Conservation (phyloP, 257 asterid species). For the Nyctanthes arbortristis region DNA sequence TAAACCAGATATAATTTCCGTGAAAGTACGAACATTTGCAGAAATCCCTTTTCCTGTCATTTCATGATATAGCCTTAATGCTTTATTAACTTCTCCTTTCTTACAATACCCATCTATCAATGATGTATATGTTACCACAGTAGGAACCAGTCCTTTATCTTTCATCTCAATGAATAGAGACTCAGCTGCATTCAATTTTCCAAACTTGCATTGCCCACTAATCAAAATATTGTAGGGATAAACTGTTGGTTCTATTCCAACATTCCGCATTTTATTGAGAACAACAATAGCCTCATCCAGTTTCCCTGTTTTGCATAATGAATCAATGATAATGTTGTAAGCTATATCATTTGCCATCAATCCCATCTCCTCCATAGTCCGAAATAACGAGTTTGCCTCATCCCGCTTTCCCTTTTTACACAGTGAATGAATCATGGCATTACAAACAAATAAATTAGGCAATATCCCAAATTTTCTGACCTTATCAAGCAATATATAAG, state of each 20-base stretch:
- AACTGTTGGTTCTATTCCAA: conserved; percentile 49
- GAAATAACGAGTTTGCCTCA: conserved; percentile 54
- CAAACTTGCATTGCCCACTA: conserved; percentile 72
- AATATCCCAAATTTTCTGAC: conserved; percentile 49
- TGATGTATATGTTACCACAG: conserved; percentile 84
- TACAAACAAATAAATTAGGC: conserved; percentile 79
- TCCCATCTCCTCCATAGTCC: conserved; percentile 58
- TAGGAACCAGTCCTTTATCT: conserved; percentile 62
- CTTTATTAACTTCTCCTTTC: conserved; percentile 62
- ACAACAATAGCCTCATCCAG: conserved; percentile 49
- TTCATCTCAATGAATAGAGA: conserved; percentile 50
- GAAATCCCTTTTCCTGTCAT: conserved; percentile 80
- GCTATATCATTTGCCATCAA: conserved; percentile 61
- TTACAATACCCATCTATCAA: conserved; percentile 80
- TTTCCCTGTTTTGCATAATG: conserved; percentile 68
- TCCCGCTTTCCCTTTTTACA: conserved; percentile 62
- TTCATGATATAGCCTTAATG: conserved; percentile 68
- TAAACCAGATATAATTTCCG: conserved; percentile 71
- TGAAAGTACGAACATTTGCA: conserved; percentile 69
- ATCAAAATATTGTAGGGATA: conserved; percentile 76
- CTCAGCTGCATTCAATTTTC: conserved; percentile 55
- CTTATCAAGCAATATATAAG: conserved; percentile 60
- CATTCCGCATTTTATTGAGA: conserved; percentile 52
- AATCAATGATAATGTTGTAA: conserved; percentile 58
- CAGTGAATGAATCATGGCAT: conserved; percentile 64